Evolutionary conservation across 2,329 filamentous ascomycete species (phyloP).

Genomic region (Harringtonia aguacate): DNA sequence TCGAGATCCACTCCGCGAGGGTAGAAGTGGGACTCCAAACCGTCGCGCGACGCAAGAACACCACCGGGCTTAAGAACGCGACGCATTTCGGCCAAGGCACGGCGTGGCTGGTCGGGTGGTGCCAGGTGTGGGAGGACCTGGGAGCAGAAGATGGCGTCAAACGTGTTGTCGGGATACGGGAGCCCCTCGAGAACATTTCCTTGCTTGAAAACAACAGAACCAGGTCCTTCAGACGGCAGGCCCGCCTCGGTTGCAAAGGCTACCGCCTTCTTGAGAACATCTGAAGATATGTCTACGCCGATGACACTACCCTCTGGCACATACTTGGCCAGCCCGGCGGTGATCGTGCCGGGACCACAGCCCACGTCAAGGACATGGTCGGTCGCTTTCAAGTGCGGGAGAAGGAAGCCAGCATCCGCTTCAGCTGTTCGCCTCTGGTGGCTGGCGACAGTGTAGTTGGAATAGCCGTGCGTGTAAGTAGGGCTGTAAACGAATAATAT

Average conservation of each 20-base stretch:
- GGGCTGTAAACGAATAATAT: too few relatives aligned
- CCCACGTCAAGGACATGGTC: conserved; percentile 34
- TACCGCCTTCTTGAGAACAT: conserved; percentile 16
- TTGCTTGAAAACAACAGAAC: conserved; percentile 19
- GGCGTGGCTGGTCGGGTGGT: conserved; percentile 16
- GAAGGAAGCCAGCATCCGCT: conserved; percentile 30
- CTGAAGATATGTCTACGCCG: conserved; percentile 26
- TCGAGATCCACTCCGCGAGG: conserved; percentile 16
- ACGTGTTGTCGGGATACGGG: conserved; percentile 25
- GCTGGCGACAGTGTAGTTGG: conserved; percentile 20
- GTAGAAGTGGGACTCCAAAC: conserved; percentile 20
- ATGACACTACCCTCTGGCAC: conserved; percentile 27
- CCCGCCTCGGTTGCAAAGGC: conserved; percentile 9
- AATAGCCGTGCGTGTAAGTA: not conserved
- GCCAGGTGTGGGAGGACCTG: conserved; percentile 32
- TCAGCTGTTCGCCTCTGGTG: conserved; percentile 31
- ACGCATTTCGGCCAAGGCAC: conserved; percentile 28
- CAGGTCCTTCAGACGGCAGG: conserved; percentile 1
- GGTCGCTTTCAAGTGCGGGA: conserved; percentile 26
- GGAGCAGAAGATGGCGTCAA: conserved; percentile 31
- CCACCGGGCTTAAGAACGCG: conserved; percentile 32
- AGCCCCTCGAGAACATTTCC: conserved; percentile 24
- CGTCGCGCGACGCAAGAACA: conserved; percentile 24
- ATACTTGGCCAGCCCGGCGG: conserved; percentile 27
- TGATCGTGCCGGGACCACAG: conserved; percentile 39